Conservation (phyloP, 2,329 filamentous ascomycete genomes). For the Fusarium domesticum region DNA sequence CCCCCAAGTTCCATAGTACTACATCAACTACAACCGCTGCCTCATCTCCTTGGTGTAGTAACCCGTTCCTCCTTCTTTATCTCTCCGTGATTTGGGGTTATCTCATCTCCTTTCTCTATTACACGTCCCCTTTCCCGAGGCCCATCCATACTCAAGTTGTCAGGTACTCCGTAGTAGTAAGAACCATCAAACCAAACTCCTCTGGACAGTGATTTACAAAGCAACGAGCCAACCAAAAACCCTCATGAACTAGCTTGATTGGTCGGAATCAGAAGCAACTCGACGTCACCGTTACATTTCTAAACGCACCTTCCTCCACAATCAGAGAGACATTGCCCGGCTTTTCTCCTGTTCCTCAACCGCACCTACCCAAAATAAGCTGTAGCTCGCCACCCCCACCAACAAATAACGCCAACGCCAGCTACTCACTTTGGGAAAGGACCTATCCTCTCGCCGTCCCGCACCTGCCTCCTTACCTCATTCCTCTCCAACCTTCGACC, state of each 20-base stretch:
- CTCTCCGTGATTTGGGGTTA: too few species aligned
- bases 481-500: conserved; percentile 15
- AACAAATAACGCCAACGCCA: conserved; percentile 4
- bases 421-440: conserved; percentile 8
- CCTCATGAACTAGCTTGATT: background rate
- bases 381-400: conserved; percentile 25
- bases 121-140: too few species aligned
- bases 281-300: background rate
- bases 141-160: too few species aligned
- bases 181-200: too few species aligned
- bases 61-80: too few species aligned
- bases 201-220: background rate
- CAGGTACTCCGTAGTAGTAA: too few species aligned
- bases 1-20: too few species aligned
- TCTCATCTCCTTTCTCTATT: too few species aligned
- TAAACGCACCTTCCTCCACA: background rate
- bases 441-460: conserved; percentile 25
- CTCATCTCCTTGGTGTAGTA: too few species aligned
- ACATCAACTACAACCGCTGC: too few species aligned
- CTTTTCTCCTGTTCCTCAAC: conserved; percentile 6
- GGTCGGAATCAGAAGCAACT: background rate
- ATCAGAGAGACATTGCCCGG: background rate
- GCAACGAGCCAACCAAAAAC: background rate
- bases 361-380: background rate
- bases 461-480: conserved; percentile 18